Evolutionary conservation across 495 filamentous ascomycete species (phyloP), one percentile per base, ranked within the genome.

Genomic region (Penicillium soppii): DNA sequence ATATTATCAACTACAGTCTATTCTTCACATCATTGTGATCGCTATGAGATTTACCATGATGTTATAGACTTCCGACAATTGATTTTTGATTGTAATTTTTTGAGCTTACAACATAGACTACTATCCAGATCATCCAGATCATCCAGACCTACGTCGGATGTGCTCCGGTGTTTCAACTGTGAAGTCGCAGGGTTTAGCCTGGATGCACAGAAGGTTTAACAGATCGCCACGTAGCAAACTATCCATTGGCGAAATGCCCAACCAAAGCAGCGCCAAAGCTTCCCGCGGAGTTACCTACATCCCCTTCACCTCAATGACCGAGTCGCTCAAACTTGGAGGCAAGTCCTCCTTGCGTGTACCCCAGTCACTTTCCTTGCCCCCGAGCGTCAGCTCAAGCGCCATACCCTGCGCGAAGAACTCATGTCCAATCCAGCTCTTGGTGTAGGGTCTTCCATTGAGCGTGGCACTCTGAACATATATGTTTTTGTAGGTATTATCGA

Each of bases 391-490:
- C 30, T 89, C 84, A 22, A 90, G 73, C 61, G 83, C 82, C 65
- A 80, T 80, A 7, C 87, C 88, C 30, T 87, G 73, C 0, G 82
- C 80, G 59, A 90, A 90, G 58, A 91, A 90, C 39, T 82, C 83
- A 57, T 91, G 86, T 13, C 79, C 79, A 27, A 91, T 76, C 86
- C 87, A 91, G 53, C 77, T 90, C 71, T 75, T 84, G 0, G 71
- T 82, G 35, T 88, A 91, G 4, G 73, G 64, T 53, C 72, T 52
- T 2, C 87, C 86, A 60, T 90, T 69, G 12, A 91, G 70, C n/a
- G 75, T 88, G 0, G 84, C 87, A 49, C 71, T 83, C 67, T 90
- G 87, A 25, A 91, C 84, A 52, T 82, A 90, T 2, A 90, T 58
- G 72, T 80, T 53, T 75, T 65, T 46, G 68, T 86, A 61, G 52